Evolutionary conservation across 768 basidiomycete genomes (phyloP).

Genomic region (Tricholoma hemisulphureum): DNA sequence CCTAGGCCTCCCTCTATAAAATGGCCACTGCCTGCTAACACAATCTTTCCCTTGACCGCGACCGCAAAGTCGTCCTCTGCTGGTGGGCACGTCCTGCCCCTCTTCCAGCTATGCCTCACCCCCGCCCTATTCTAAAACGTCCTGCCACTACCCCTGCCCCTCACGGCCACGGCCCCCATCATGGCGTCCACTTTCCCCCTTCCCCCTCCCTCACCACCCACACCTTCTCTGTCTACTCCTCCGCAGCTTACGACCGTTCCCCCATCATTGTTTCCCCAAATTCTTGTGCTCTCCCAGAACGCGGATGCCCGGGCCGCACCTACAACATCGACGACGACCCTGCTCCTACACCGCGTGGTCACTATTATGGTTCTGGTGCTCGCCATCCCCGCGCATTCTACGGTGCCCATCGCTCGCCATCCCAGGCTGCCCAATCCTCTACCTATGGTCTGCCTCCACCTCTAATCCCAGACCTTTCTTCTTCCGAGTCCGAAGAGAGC

Average conservation of each 20-base stretch:
- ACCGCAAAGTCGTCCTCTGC: conserved; percentile 1
- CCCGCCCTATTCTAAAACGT: conserved; percentile 62
- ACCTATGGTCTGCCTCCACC: conserved; percentile 39
- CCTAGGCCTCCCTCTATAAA: conserved; percentile 5
- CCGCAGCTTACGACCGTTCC: conserved; percentile 73
- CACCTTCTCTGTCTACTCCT: conserved; percentile 51
- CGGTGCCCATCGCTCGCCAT: conserved; percentile 8
- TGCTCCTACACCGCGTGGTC: conserved; percentile 14
- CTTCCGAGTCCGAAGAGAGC: conserved; percentile 64
- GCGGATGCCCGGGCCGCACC: conserved; percentile 73
- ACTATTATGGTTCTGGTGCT: conserved; percentile 33
- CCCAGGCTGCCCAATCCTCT: conserved; percentile 14
- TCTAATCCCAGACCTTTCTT: conserved; percentile 62
- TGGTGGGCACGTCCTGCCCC: background rate
- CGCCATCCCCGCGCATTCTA: conserved; percentile 44
- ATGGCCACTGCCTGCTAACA: conserved; percentile 19
- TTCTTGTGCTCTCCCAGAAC: conserved; percentile 71
- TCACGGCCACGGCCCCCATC: conserved; percentile 15
- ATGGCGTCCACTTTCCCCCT: conserved; percentile 51
- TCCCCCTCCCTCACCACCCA: conserved; percentile 48
- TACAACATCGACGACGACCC: conserved; percentile 48
- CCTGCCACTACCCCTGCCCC: conserved; percentile 25
- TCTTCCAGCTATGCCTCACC: conserved; percentile 31
- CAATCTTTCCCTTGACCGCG: conserved; percentile 1
- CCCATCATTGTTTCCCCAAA: conserved; percentile 76